Percentiles rank a stretch among this genome's conserved stretches.
Conservation (phyloP, 306 rosid species). For the Trifolium repens region DNA sequence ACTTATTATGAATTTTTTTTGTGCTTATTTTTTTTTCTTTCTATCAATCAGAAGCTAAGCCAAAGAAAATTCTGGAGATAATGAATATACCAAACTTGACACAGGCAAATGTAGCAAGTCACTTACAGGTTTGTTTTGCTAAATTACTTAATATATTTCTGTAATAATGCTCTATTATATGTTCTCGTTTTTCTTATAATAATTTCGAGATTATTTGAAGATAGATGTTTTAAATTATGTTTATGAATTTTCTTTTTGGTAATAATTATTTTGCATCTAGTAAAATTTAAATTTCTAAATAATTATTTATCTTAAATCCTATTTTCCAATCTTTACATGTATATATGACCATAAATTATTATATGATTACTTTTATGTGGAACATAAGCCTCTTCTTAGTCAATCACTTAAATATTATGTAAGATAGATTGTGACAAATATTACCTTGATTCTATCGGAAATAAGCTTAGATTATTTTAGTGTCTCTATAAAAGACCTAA, state of each 20-base stretch:
- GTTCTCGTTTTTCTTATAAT: not conserved
- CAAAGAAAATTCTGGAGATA: constrained; percentile 60
- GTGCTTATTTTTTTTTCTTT: not conserved
- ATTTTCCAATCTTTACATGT: no score
- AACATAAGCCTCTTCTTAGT: no score
- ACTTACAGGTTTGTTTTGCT: constrained; percentile 62
- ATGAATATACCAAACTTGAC: constrained; percentile 73
- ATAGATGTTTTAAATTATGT: not conserved
- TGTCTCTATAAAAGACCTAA: no score
- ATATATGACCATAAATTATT: not conserved
- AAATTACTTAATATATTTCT: not conserved
- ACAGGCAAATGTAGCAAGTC: constrained; percentile 71
- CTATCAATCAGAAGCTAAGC: constrained; percentile 58
- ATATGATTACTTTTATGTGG: not conserved
- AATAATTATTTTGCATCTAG: not conserved
- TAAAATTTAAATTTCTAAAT: no score
- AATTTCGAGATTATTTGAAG: not conserved
- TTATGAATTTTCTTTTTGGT: no score
- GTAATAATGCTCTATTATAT: not conserved
- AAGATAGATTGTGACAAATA: no score
- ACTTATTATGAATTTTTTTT: not conserved
- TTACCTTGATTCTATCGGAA: no score
- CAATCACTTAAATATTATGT: no score
- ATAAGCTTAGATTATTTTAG: no score
- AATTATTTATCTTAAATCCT: not conserved